phyloP scores from a whole-genome alignment of 805 yeast genomes.

The Saturnispora serradocipensis region DNA sequence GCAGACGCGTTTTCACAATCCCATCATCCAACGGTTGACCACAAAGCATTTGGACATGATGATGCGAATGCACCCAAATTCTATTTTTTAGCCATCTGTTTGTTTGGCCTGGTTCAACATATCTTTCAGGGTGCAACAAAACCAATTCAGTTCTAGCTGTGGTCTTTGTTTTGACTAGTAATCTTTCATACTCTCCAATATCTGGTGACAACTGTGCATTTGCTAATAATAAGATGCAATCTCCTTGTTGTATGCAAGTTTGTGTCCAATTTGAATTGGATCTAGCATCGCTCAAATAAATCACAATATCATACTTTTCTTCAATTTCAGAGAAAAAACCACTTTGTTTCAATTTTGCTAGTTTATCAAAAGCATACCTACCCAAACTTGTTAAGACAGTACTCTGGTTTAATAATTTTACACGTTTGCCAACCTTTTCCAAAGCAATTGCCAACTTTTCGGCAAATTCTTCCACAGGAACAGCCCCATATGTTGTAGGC shows the following conservation, averaged over 20 bases:
- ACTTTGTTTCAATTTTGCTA: constrained; percentile 75
- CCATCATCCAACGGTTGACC: constrained; percentile 3
- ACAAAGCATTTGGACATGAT: constrained; percentile 67
- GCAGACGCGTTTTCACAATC: constrained; percentile 5
- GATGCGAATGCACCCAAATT: constrained; percentile 88
- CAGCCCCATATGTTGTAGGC: constrained; percentile 59
- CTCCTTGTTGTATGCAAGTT: constrained; percentile 91
- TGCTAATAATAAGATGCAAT: constrained; percentile 82
- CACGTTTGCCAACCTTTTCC: constrained; percentile 60
- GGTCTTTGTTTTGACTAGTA: constrained; percentile 65
- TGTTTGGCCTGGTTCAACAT: constrained; percentile 79
- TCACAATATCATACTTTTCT: constrained; percentile 78
- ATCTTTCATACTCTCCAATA: constrained; percentile 78
- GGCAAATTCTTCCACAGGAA: constrained; percentile 88
- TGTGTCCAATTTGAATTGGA: constrained; percentile 82
- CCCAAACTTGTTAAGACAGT: constrained; percentile 75
- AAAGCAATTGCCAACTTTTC: constrained; percentile 62
- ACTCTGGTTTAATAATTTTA: constrained; percentile 76
- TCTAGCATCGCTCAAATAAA: constrained; percentile 82
- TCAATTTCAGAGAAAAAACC: constrained; percentile 89
- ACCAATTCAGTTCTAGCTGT: constrained; percentile 84
- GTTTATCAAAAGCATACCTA: constrained; percentile 82
- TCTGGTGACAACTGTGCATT: constrained; percentile 67
- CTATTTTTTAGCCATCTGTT: constrained; percentile 76
- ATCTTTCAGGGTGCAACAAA: constrained; percentile 72